phyloP scores from a whole-genome alignment of 305 asterid genomes.

The Ilex paraguariensis region DNA sequence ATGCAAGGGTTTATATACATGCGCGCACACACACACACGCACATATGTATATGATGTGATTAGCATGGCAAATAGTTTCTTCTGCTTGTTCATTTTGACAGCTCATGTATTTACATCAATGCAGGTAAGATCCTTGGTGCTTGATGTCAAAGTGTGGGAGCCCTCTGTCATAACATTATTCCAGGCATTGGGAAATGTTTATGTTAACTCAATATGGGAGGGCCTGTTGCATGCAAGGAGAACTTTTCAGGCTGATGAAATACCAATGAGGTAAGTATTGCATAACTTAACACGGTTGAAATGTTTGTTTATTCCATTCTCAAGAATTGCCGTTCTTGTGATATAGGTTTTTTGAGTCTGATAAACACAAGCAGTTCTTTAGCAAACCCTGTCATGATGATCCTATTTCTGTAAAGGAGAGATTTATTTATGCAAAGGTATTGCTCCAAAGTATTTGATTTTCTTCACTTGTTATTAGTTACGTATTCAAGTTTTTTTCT shows the following conservation, averaged over 20 bases:
- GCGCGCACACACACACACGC: too few species aligned
- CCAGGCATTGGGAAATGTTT: constrained; percentile 80
- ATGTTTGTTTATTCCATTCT: not conserved
- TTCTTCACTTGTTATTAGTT: constrained; percentile 7
- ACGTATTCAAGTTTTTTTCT: not conserved
- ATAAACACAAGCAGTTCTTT: constrained; percentile 56
- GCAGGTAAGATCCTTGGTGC: constrained; percentile 86
- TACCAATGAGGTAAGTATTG: constrained; percentile 67
- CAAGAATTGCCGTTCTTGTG: constrained; percentile 9
- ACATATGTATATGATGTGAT: not conserved
- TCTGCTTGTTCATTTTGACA: constrained; percentile 15
- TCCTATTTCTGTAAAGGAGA: constrained; percentile 90
- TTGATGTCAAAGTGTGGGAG: constrained; percentile 93
- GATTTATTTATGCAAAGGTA: constrained; percentile 92
- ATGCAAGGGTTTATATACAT: too few species aligned
- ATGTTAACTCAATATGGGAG: constrained; percentile 86
- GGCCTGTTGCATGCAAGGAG: constrained; percentile 66
- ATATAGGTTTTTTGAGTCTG: constrained; percentile 63
- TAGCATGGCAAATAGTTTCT: constrained; percentile 5
- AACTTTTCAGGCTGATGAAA: constrained; percentile 86
- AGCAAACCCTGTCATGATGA: constrained; percentile 68
- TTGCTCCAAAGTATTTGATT: constrained; percentile 20
- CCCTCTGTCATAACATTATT: constrained; percentile 71
- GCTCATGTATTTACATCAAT: constrained; percentile 16
- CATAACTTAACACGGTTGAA: constrained; percentile 9